Base-by-base conservation (phyloP, 1,284 basidiomycete genomes). In the Tilletia caries region DNA sequence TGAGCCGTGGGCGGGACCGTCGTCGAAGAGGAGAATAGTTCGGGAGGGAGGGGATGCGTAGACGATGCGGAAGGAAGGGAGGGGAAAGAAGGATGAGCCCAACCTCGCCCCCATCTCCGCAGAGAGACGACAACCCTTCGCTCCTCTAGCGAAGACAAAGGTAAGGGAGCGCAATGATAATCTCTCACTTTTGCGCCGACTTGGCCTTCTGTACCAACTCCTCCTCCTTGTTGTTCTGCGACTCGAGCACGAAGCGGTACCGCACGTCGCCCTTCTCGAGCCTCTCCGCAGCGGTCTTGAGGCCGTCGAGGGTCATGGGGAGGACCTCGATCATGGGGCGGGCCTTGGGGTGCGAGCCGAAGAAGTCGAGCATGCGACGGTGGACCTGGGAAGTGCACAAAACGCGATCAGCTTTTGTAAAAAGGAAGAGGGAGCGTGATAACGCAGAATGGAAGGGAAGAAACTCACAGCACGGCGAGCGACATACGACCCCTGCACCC, bases 251-350 rank as follows among this genome's bases (percentile, higher is more conserved):
- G 67, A 81, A 81, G 23, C 79, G 71, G 62, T 81, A 67, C 23
- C 66, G 66, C 25, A 67, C 66, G 33, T 67, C 66, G 60, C 79
- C 79, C 70, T 79, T 77, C 48, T 77, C 70, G 41, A 80, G 72
- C 4, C 80, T 68, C 37, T 78, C 76, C 8, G 75, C 69, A 32
- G 80, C 80, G 52, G 54, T 13, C 70, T 80, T 80, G 70, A 82
- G 66, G 32, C 75, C 76, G n/a, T 79, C 75, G 66, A 76, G 73
- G 60, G 74, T 78, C 80, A 82, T 82, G 32, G 76, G 74, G 2
- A 82, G 75, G 67, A 75, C 73, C 70, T 82, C 80, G 72, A 79
- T 74, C 34, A 78, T 75, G 29, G 80, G 79, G 69, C 72, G 70
- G 67, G 79, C 69, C 58, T 68, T 69, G n/a, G 58, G 58, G 68